phyloP scores from a whole-genome alignment of 2,329 filamentous ascomycete species.

The Emydomyces testavorans region DNA sequence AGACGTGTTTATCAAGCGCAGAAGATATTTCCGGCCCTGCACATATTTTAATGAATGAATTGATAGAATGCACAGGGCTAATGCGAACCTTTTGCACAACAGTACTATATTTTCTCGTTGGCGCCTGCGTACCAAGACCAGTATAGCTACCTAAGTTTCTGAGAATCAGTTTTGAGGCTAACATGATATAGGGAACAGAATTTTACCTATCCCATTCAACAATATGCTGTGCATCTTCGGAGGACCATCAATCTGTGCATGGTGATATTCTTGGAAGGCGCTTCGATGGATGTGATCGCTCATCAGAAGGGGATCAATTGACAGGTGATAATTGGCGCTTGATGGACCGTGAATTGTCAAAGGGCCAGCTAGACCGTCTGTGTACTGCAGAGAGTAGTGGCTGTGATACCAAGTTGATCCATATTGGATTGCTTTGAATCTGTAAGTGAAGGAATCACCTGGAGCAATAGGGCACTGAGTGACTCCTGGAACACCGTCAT shows the following conservation, averaged over 20 bases:
- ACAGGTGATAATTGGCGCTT: constrained; percentile 30
- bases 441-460: constrained; percentile 26
- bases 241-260: constrained; percentile 5
- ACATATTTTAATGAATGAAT: neutral
- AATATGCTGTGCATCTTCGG: constrained; percentile 19
- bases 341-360: constrained; percentile 32
- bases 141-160: constrained; percentile 5
- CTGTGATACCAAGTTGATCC: constrained; percentile 28
- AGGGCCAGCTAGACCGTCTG: constrained; percentile 25
- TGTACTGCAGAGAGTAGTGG: constrained; percentile 24
- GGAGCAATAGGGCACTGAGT: constrained; percentile 34
- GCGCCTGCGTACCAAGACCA: constrained; percentile 5
- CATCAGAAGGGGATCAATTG: constrained; percentile 27
- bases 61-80: neutral
- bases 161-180: neutral
- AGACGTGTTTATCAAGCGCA: constrained; percentile 33
- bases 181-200: neutral
- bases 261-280: constrained; percentile 12
- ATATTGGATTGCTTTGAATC: constrained; percentile 23
- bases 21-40: constrained; percentile 24
- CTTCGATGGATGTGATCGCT: constrained; percentile 23
- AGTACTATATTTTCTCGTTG: constrained; percentile 8
- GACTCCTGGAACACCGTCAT: constrained; percentile 26
- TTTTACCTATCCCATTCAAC: constrained; percentile 17
- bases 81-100: constrained; percentile 10